These are phyloP conservation scores for Mycena latifolia DNA, from an alignment of 768 basidiomycete species.

Conservation along the genomic window DNA sequence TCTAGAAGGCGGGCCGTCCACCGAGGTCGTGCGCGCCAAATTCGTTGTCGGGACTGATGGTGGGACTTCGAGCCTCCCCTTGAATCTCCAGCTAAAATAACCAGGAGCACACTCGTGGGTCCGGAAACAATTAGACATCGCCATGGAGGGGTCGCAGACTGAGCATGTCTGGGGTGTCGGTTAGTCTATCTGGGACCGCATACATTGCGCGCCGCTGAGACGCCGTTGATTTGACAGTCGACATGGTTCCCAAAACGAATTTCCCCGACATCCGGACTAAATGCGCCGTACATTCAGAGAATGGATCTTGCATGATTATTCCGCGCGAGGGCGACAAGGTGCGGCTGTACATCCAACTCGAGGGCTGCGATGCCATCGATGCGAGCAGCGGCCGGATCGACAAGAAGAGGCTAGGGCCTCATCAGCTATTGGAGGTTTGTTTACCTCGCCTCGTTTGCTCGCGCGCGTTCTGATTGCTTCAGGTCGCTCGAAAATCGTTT, in stretches of 20 bases:
- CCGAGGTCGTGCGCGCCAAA: conserved; percentile 75
- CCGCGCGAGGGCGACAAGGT: conserved; percentile 79
- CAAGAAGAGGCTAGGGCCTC: conserved; percentile 62
- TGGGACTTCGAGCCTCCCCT: conserved; percentile 40
- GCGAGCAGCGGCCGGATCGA: conserved; percentile 63
- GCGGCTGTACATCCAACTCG: conserved; percentile 79
- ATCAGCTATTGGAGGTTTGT: conserved; percentile 70
- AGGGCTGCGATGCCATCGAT: conserved; percentile 59
- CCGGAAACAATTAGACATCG: conserved; percentile 71
- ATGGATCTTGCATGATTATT: conserved; percentile 80
- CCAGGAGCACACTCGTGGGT: conserved; percentile 89
- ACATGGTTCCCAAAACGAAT: conserved; percentile 76
- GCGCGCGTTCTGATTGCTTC: neutral
- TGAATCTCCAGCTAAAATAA: neutral
- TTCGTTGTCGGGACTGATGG: conserved; percentile 86
- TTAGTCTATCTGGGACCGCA: neutral
- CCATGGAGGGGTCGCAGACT: conserved; percentile 84
- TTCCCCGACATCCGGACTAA: conserved; percentile 83
- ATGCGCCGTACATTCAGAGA: conserved; percentile 74
- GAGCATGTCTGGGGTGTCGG: conserved; percentile 86
- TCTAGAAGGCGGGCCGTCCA: conserved; percentile 48
- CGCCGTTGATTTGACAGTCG: conserved; percentile 55
- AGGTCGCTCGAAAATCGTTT: conserved; percentile 70
- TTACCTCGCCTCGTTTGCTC: conserved; percentile 24
- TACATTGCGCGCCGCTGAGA: neutral